phyloP scores from a whole-genome alignment of 306 rosid species.

The Sindora glabra region DNA sequence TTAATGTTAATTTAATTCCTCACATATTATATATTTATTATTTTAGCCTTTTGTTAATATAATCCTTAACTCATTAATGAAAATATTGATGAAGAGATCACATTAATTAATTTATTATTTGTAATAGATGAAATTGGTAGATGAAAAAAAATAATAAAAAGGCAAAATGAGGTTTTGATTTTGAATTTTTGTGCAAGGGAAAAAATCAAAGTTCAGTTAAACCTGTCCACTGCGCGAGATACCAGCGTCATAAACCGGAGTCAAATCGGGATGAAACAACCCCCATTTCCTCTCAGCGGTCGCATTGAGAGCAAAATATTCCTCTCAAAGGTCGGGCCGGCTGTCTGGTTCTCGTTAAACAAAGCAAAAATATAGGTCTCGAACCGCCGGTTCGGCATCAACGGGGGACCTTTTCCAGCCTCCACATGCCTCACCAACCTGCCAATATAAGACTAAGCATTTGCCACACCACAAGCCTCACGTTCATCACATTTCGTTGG shows the following conservation, averaged over 20 bases:
- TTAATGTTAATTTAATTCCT: too few species aligned
- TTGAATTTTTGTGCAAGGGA: too few species aligned
- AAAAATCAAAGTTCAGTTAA: not conserved
- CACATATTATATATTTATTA: too few species aligned
- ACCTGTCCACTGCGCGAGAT: slow-evolving; percentile 44
- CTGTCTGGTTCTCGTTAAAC: slow-evolving; percentile 79
- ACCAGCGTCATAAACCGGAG: slow-evolving; percentile 65
- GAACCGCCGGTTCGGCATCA: slow-evolving; percentile 79
- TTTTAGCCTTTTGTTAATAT: too few species aligned
- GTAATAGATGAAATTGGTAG: too few species aligned
- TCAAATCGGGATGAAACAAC: slow-evolving; percentile 56
- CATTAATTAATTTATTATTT: too few species aligned
- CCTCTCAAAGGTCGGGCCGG: slow-evolving; percentile 77
- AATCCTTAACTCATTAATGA: too few species aligned
- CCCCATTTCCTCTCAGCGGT: slow-evolving; percentile 84
- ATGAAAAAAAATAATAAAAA: too few species aligned
- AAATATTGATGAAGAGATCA: too few species aligned
- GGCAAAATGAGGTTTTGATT: too few species aligned
- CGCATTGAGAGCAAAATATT: too few species aligned
- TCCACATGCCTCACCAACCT: slow-evolving; percentile 45
- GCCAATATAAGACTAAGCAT: slow-evolving; percentile 45
- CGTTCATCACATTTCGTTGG: slow-evolving; percentile 72
- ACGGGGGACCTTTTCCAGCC: slow-evolving; percentile 60
- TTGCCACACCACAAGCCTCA: slow-evolving; percentile 48
- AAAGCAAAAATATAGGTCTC: slow-evolving; percentile 61